Percentiles rank a stretch among this genome's conserved stretches.
These are phyloP conservation scores for Torrubiella hemipterigena DNA, from an alignment of 2,329 filamentous ascomycete genomes.

Conservation along the genomic window DNA sequence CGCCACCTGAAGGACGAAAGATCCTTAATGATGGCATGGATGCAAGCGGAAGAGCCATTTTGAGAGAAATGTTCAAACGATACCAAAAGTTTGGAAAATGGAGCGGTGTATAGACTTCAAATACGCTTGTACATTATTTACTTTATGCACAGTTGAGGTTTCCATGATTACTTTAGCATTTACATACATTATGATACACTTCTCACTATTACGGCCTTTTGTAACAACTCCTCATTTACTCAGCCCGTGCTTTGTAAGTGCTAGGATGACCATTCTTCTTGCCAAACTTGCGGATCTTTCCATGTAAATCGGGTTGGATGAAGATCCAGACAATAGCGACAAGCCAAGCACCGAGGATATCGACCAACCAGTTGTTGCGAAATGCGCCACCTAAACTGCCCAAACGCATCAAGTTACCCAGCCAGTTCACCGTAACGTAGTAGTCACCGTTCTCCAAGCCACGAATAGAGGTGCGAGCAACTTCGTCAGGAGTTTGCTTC, in stretches of 20 bases:
- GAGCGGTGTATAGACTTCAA: slow-evolving; percentile 37
- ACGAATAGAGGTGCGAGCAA: slow-evolving; percentile 56
- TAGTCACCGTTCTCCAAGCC: slow-evolving; percentile 74
- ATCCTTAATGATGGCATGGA: slow-evolving; percentile 50
- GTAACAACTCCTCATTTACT: slow-evolving; percentile 10
- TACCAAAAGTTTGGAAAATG: slow-evolving; percentile 54
- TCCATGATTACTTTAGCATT: no score
- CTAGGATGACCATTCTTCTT: slow-evolving; percentile 48
- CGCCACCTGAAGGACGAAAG: slow-evolving; percentile 39
- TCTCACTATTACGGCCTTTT: neutral
- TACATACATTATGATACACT: slow-evolving; percentile 3
- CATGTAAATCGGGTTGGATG: slow-evolving; percentile 41
- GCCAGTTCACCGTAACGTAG: slow-evolving; percentile 61
- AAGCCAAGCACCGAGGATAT: slow-evolving; percentile 44
- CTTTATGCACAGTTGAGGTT: neutral
- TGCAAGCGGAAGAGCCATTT: slow-evolving; percentile 43
- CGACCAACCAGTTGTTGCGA: slow-evolving; percentile 47
- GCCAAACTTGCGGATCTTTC: slow-evolving; percentile 43
- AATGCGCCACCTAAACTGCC: slow-evolving; percentile 39
- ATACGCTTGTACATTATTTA: neutral
- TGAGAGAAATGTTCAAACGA: slow-evolving; percentile 44
- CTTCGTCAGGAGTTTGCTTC: slow-evolving; percentile 63
- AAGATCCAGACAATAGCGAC: slow-evolving; percentile 45
- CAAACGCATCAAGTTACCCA: slow-evolving; percentile 63
- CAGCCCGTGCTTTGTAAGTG: slow-evolving; percentile 31